phyloP scores from a whole-genome alignment of 2,329 filamentous ascomycete genomes.

The Emericellopsis cladophorae region DNA sequence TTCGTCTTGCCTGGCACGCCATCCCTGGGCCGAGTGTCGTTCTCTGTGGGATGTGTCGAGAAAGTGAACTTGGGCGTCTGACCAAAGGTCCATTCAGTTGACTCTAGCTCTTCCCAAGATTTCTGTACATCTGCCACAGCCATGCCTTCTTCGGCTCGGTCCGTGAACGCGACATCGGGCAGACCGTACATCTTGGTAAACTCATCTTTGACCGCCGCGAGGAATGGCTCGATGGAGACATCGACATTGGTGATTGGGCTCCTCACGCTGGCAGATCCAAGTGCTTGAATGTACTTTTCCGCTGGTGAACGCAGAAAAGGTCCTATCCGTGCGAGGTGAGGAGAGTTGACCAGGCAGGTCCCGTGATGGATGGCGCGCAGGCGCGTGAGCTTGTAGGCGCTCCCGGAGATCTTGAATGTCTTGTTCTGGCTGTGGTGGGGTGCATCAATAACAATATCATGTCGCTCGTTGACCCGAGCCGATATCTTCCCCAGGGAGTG shows the following conservation, averaged over 20 bases:
- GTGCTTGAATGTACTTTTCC: conserved; percentile 61
- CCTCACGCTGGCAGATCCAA: conserved; percentile 83
- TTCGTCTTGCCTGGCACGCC: conserved; percentile 20
- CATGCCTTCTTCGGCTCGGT: conserved; percentile 28
- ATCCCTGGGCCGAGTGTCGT: conserved; percentile 44
- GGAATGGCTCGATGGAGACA: conserved; percentile 26
- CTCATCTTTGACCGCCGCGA: conserved; percentile 44
- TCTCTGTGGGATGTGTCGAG: conserved; percentile 44
- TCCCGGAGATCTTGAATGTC: conserved; percentile 77
- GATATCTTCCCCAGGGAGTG: conserved; percentile 41
- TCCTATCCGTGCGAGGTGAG: conserved; percentile 58
- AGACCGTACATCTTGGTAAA: conserved; percentile 56
- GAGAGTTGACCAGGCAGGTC: conserved; percentile 71
- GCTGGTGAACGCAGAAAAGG: conserved; percentile 67
- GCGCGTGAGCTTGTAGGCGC: conserved; percentile 85
- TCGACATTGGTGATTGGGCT: conserved; percentile 73
- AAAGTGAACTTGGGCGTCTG: conserved; percentile 80
- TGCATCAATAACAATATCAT: conserved; percentile 75
- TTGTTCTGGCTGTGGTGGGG: conserved; percentile 1
- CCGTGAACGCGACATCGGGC: conserved; percentile 8
- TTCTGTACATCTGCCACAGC: conserved; percentile 26
- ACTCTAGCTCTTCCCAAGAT: conserved; percentile 28
- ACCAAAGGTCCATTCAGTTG: conserved; percentile 63
- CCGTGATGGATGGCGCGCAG: conserved; percentile 80
- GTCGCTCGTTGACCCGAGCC: conserved; percentile 71